Evolutionary conservation across 129 eudicot genomes (phyloP), one percentile per base, ranked within the genome.

Genomic region (Chrysanthemum seticuspe): DNA sequence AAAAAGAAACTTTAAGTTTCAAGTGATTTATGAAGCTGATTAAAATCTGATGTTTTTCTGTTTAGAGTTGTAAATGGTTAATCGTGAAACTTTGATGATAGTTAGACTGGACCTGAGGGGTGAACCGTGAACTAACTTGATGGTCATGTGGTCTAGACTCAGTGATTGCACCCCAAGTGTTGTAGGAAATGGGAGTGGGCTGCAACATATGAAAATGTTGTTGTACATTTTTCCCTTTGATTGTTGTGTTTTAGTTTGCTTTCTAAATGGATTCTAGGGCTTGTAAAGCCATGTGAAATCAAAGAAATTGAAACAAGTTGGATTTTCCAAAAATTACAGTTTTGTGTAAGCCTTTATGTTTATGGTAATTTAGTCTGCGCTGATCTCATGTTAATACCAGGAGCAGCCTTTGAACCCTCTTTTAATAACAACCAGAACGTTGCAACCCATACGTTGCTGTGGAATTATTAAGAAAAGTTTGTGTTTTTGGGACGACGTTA

Each of bases 1-100:
- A 23, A 91, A 79, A 78, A 82, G 67, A 86, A 84, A 61, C 64
- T 65, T 47, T 84, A 74, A 70, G 87, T 83, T 13, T 70, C 85
- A 1, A 79, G 67, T 49, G 81, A 64, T 73, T 65, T 56, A 54
- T 18, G 63, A 49, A 48, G 48, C 3, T 67, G 44, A 40, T 10
- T 3, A 29, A 5, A 49, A 29, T 4, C 5, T 74, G 13, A 2
- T 74, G 67, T 13, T 52, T 49, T 51, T 0, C 25, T 63, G 10
- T 50, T 65, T 48, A 2, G 74, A 29, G 18, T 40, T 29, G 73
- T 53, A 67, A 25, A 12, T 62, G 69, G 51, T 56, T 31, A 57
- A 57, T 34, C 25, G 10, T 61, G 34, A 21, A 69, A 44, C 45
- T 61, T 71, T 40, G 75, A 36, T 16, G 67, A 47, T 71, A 58